Base-by-base conservation (phyloP, 2,329 filamentous ascomycete genomes). In the Diaporthe amygdali region DNA sequence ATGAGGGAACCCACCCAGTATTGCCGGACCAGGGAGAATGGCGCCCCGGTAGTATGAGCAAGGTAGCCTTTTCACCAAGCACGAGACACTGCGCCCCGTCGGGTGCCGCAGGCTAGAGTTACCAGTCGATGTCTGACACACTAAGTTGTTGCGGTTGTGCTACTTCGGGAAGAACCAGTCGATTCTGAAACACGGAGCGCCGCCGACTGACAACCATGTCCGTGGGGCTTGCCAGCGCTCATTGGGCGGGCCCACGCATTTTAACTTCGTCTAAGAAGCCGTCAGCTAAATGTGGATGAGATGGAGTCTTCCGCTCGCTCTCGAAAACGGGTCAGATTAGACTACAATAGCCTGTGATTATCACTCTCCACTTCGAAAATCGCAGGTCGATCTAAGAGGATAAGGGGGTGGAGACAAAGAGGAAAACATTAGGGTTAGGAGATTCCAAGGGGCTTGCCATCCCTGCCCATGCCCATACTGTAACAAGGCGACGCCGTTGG, bases 121-220 rank as follows among this genome's bases (percentile, higher is more conserved):
- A 69, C 69, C 52, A 71, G 44, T 68, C 69, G 61, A 44, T 17
- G 56, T 68, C 69, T 71, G 70, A 71, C 68, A 71, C 70, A 69
- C 70, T 15, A 44, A 25, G 44, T 34, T 46, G 22, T 64, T 63
- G 30, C 30, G 59, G 41, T 64, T 64, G 30, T 64, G 59, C 59
- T 64, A 49, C 59, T 64, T 64, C 44, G 25, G 59, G 59, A 49
- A 49, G 49, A 67, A 51, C 37, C 46, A 32, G 56, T 44, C 39
- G 66, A 69, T 47, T 56, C 70, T 71, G 70, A 71, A 71, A 71
- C 70, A 69, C 70, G 39, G 55, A 63, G 64, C 51, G 63, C 69
- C 39, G 32, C 63, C 44, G 63, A 41, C 52, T 59, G 25, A 32
- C 61, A 68, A 59, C 51, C 63, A 68, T 41, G 17, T 30, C 25